Percentiles rank a stretch among this genome's conserved stretches.
These are phyloP conservation scores for Yarrowia osloensis DNA, from an alignment of 805 yeast species.

Conservation along the genomic window DNA sequence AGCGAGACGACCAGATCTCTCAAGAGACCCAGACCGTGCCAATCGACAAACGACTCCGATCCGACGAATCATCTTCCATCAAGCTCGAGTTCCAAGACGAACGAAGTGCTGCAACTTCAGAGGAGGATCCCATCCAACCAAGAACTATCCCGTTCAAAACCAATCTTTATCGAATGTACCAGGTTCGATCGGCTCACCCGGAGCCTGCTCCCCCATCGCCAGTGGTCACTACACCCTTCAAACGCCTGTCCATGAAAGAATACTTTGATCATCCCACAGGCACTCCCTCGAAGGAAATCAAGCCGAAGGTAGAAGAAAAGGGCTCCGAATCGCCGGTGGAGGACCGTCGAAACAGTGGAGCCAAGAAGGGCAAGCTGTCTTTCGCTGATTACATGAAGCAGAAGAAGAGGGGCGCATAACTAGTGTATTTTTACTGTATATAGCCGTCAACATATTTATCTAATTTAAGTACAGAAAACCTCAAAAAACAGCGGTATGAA, in stretches of 20 bases:
- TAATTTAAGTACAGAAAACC: neutral
- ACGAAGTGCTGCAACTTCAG: neutral
- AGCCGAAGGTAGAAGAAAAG: constrained; percentile 11
- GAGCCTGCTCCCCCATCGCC: constrained; percentile 6
- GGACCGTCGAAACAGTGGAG: constrained; percentile 7
- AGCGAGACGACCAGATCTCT: neutral
- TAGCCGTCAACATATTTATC: neutral
- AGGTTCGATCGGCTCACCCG: neutral
- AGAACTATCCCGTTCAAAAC: constrained; percentile 16
- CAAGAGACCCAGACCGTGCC: constrained; percentile 15
- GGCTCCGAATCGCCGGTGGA: constrained; percentile 2
- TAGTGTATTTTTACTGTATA: constrained; percentile 7
- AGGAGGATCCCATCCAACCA: constrained; percentile 5
- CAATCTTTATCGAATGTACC: constrained; percentile 8
- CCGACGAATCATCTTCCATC: neutral
- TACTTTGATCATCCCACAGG: constrained; percentile 12
- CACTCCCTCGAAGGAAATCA: constrained; percentile 6
- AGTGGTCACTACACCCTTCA: neutral
- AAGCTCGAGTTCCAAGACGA: neutral
- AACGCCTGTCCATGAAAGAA: constrained; percentile 14
- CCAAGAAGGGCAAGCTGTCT: constrained; percentile 24
- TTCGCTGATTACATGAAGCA: constrained; percentile 30
- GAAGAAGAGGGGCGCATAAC: constrained; percentile 3
- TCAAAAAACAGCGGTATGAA: too few species aligned
- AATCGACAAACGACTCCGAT: constrained; percentile 1